phyloP scores from a whole-genome alignment of 78 protist species.

The Corallochytrium limacisporum region DNA sequence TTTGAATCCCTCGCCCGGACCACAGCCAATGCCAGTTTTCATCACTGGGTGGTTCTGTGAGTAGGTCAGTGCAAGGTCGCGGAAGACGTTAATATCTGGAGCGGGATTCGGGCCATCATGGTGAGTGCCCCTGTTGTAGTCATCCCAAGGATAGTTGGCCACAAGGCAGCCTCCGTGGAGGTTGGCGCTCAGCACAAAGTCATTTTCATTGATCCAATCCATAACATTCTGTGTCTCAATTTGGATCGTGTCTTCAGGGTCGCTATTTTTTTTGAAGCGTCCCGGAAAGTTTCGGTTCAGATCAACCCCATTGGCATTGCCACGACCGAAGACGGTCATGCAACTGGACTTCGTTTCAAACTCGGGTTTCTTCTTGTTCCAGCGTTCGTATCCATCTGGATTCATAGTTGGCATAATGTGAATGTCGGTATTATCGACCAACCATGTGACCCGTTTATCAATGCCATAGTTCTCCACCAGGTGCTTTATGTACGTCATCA shows the following conservation, averaged over 20 bases:
- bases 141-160: conserved; percentile 34
- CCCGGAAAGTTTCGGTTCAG: conserved; percentile 60
- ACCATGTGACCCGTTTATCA: not conserved
- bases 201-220: conserved; percentile 22
- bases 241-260: conserved; percentile 3
- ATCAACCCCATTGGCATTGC: conserved; percentile 14
- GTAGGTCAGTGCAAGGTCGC: conserved; percentile 33
- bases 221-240: conserved; percentile 32
- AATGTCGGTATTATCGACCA: conserved; percentile 16
- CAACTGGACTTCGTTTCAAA: not conserved
- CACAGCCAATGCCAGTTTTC: not conserved
- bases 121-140: not conserved
- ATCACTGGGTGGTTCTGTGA: conserved; percentile 15
- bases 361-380: not conserved
- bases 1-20: not conserved
- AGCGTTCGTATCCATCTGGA: conserved; percentile 59
- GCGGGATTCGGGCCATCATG: conserved; percentile 13
- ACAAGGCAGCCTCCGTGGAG: conserved; percentile 64
- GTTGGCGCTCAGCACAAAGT: conserved; percentile 45
- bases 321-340: not conserved
- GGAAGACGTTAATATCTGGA: conserved; percentile 44
- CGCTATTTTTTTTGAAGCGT: not conserved
- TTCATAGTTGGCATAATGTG: conserved; percentile 61
- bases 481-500: not conserved
- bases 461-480: not conserved